Conservation (phyloP, 495 filamentous ascomycete genomes). For the Stereocaulon alpinum region DNA sequence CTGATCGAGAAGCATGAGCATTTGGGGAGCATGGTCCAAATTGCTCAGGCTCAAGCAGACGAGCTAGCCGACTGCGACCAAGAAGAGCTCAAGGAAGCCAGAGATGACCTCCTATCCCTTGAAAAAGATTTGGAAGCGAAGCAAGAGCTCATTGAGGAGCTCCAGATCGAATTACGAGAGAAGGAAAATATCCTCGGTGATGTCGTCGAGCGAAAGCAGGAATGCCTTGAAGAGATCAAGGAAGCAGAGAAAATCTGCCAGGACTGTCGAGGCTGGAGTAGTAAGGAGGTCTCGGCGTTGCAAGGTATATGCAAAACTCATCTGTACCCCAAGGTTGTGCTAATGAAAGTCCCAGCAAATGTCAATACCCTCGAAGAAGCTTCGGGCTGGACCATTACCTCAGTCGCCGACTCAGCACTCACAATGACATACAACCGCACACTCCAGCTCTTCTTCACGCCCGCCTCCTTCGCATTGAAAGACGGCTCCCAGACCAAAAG, state of each 20-base stretch:
- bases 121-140: slow-evolving; percentile 63
- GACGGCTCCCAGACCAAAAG: slow-evolving; percentile 13
- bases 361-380: slow-evolving; percentile 56
- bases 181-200: slow-evolving; percentile 51
- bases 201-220: slow-evolving; percentile 52
- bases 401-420: slow-evolving; percentile 47
- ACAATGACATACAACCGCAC: slow-evolving; percentile 72
- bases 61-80: slow-evolving; percentile 74
- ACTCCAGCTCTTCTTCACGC: slow-evolving; percentile 67
- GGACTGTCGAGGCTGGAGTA: slow-evolving; percentile 81
- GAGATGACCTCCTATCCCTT: slow-evolving; percentile 50
- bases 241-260: slow-evolving; percentile 77
- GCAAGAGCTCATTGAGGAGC: slow-evolving; percentile 48
- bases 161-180: slow-evolving; percentile 52
- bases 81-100: slow-evolving; percentile 57
- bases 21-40: slow-evolving; percentile 50
- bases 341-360: slow-evolving; percentile 39
- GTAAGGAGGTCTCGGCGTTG: slow-evolving; percentile 60
- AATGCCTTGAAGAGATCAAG: slow-evolving; percentile 60
- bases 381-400: slow-evolving; percentile 69
- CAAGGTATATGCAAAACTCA: slow-evolving; percentile 46
- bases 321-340: not conserved
- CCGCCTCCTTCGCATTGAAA: slow-evolving; percentile 42
- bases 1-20: slow-evolving; percentile 46
- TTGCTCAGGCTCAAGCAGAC: slow-evolving; percentile 57